phyloP scores from a whole-genome alignment of 1,284 basidiomycete species.

The Cronartium quercuum region DNA sequence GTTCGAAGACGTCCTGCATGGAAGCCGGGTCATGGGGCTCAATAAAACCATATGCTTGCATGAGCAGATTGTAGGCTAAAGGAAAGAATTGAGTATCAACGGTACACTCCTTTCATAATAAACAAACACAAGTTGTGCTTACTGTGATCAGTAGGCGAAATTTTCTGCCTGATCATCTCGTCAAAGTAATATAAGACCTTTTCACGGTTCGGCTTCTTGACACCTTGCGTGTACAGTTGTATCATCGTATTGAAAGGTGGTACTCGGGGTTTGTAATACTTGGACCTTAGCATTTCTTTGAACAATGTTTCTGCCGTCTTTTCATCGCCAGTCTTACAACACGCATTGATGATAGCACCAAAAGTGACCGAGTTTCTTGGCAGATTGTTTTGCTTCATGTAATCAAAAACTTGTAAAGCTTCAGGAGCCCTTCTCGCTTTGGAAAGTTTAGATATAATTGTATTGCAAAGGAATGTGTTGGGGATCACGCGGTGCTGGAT shows the following conservation, averaged over 20 bases:
- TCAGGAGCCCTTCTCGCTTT: constrained; percentile 84
- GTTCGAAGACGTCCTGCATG: constrained; percentile 68
- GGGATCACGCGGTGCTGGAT: constrained; percentile 63
- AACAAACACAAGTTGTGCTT: constrained; percentile 59
- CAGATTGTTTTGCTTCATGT: constrained; percentile 61
- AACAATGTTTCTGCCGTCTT: constrained; percentile 67
- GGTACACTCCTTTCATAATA: neutral
- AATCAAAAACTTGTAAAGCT: constrained; percentile 75
- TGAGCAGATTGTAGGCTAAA: constrained; percentile 58
- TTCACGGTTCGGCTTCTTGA: constrained; percentile 73
- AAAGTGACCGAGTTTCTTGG: constrained; percentile 82
- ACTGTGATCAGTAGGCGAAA: constrained; percentile 76
- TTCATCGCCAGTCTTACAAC: constrained; percentile 85
- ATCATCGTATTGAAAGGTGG: constrained; percentile 99
- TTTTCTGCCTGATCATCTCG: constrained; percentile 60
- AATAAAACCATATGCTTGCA: constrained; percentile 83
- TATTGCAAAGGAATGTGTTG: constrained; percentile 86
- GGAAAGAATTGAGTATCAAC: neutral
- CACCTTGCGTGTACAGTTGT: constrained; percentile 74
- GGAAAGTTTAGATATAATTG: constrained; percentile 85
- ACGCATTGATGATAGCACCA: constrained; percentile 84
- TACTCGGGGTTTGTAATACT: constrained; percentile 75
- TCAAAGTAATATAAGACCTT: constrained; percentile 71
- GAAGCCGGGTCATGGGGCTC: constrained; percentile 70
- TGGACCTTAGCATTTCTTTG: constrained; percentile 68